These are phyloP conservation scores for Metschnikowia noctiluminum DNA, from an alignment of 805 yeast genomes.

Conservation along the genomic window DNA sequence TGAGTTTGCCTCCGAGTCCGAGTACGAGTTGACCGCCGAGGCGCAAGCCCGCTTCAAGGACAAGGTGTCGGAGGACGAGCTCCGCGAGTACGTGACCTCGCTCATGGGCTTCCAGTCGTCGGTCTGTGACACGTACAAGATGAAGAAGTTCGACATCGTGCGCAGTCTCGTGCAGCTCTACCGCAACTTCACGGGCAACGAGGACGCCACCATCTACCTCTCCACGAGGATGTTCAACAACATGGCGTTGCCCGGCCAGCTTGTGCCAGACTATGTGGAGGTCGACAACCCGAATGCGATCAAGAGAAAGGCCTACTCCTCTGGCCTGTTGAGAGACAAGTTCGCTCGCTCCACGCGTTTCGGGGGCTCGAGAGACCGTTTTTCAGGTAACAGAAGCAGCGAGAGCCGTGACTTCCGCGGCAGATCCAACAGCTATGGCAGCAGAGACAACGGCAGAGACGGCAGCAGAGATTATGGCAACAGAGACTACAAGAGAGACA, in stretches of 20 bases:
- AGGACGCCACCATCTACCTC: constrained; percentile 9
- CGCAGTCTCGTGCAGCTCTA: constrained; percentile 12
- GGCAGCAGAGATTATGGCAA: background rate
- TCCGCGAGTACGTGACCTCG: constrained; percentile 24
- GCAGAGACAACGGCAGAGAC: background rate
- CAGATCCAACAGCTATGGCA: constrained; percentile 5
- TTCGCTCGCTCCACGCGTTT: constrained; percentile 6
- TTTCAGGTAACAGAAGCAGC: constrained; percentile 3
- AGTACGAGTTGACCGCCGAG: constrained; percentile 37
- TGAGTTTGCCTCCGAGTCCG: constrained; percentile 42
- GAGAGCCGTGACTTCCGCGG: background rate
- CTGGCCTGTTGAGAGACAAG: constrained; percentile 9
- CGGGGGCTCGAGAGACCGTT: constrained; percentile 6
- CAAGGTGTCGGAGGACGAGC: constrained; percentile 19
- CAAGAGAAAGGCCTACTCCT: constrained; percentile 6
- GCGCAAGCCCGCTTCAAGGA: constrained; percentile 24
- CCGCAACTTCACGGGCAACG: constrained; percentile 8
- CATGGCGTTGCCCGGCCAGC: constrained; percentile 15
- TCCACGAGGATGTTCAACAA: constrained; percentile 12
- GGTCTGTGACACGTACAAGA: constrained; percentile 17
- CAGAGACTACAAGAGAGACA: background rate
- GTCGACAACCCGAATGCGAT: constrained; percentile 13
- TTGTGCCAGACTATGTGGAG: constrained; percentile 16
- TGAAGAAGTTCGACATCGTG: constrained; percentile 11
- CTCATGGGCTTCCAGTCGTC: constrained; percentile 29